Evolutionary conservation across 108 stramenopile genomes (phyloP), one percentile per base, ranked within the genome.

Genomic region (Pseudonitzschia delicatissima): DNA sequence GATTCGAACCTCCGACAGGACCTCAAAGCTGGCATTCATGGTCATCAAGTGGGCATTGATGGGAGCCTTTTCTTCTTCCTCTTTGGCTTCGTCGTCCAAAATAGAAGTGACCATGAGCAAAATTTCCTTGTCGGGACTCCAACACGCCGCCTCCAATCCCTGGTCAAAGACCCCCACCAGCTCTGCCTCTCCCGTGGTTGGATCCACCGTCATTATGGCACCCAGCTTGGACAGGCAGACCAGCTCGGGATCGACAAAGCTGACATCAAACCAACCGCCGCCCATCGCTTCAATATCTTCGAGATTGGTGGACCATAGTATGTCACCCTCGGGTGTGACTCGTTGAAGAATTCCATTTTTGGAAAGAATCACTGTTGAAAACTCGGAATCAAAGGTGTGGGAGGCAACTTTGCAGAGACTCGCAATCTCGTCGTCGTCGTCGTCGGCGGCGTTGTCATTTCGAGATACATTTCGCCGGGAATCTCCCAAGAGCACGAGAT

Each of bases 101-200:
- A 82, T 75, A 66, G 78, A 79, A 26, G 90, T 90, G 8, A 89
- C 77, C 57, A 94, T 76, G 12, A 83, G 77, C 58, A 94, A 60
- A 2, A 90, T 66, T 78, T 94, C 90, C 9, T 83, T 73, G 77
- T 94, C 93, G 3, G 86, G 84, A 86, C 90, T 91, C 90, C 90
- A 94, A 21, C 68, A 64, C 17, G 77, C 90, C 44, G 83, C 76
- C 51, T 83, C 74, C 23, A 94, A 45, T 0, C 93, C 93, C 68
- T 90, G 73, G 50, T 91, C 90, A 69, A 94, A 94, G 12, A 81
- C 75, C 9, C 93, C 93, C 33, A 94, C 87, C 9, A 87, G 72
- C 71, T 91, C 90, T 27, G 72, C 86, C 34, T 79, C 75, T 23
- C 79, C 78, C 27, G 76, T 67, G n/a, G 55, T 51, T 5, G 71